These are phyloP conservation scores for Orbilia quercus DNA, from an alignment of 2,329 filamentous ascomycete species.

Conservation along the genomic window DNA sequence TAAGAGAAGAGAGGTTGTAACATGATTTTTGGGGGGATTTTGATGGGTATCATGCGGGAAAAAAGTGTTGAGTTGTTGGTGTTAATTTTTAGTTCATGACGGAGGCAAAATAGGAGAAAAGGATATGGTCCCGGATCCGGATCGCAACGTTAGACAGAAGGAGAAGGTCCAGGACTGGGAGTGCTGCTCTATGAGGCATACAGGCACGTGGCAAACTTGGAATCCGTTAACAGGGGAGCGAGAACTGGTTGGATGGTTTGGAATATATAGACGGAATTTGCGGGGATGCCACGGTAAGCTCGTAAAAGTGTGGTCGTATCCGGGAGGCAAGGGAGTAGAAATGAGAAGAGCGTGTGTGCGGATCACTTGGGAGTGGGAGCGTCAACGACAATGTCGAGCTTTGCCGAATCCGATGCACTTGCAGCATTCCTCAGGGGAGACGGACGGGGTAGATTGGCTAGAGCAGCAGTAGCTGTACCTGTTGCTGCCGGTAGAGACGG, in stretches of 20 bases:
- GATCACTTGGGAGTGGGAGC: slow-evolving; percentile 49
- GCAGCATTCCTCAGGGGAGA: slow-evolving; percentile 48
- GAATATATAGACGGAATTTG: background rate
- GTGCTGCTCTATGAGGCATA: background rate
- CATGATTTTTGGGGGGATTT: slow-evolving; percentile 23
- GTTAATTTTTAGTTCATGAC: background rate
- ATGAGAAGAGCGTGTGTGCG: too few species aligned
- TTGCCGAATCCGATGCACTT: slow-evolving; percentile 24
- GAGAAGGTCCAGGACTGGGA: slow-evolving; percentile 28
- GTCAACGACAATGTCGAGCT: slow-evolving; percentile 27
- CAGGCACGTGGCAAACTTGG: slow-evolving; percentile 24
- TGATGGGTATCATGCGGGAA: slow-evolving; percentile 28
- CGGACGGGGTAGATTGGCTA: slow-evolving; percentile 10
- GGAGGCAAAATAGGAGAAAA: background rate
- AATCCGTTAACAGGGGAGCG: slow-evolving; percentile 1
- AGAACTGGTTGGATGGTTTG: background rate
- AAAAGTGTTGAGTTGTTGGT: slow-evolving; percentile 13
- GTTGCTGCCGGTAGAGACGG: too few species aligned
- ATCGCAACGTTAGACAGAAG: background rate
- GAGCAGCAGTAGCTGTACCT: background rate
- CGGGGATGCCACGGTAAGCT: background rate
- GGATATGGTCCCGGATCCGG: slow-evolving; percentile 10
- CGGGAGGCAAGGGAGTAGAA: background rate
- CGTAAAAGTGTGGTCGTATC: background rate
- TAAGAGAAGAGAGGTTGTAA: slow-evolving; percentile 5